Base-by-base conservation (phyloP, 192 early-diverging fungal species). In the Coemansia sp. region DNA sequence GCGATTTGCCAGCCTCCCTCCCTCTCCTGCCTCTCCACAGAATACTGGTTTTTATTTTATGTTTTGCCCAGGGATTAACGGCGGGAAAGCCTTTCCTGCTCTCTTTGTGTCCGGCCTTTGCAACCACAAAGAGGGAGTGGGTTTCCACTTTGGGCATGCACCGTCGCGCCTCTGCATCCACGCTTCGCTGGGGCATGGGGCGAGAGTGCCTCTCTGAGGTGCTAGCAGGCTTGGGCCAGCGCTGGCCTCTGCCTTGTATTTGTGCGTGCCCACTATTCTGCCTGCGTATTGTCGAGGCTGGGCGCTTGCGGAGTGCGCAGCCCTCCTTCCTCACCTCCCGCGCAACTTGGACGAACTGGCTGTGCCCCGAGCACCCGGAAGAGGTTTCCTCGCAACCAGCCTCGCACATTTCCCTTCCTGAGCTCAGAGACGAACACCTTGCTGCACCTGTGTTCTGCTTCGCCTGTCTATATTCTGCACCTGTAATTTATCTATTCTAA, bases 201-300 rank as follows among this genome's bases (percentile, higher is more conserved):
- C n/a, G n/a, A n/a, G n/a, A n/a, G n/a, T n/a, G n/a, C n/a, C n/a
- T n/a, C n/a, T n/a, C n/a, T n/a, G n/a, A n/a, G n/a, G n/a, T n/a
- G n/a, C n/a, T n/a, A n/a, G n/a, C n/a, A n/a, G n/a, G n/a, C n/a
- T n/a, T n/a, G n/a, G n/a, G n/a, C n/a, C n/a, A n/a, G n/a, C n/a
- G n/a, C n/a, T n/a, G n/a, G n/a, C n/a, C n/a, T n/a, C n/a, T n/a
- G n/a, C n/a, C n/a, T n/a, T n/a, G n/a, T n/a, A n/a, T n/a, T n/a
- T n/a, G n/a, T n/a, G n/a, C n/a, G n/a, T 9, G 45, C 15, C 15
- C 45, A 47, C 45, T 47, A 47, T 47, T 47, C 45, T 47, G 40
- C 40, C 15, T 42, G 40, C 40, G 25, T 42, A 22, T 42, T 42
- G 1, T 7, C 27, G 10, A 11, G 41, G 39, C 22, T 41, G 25